A percentile compares a stretch with the other conserved stretches of the same genome.
Evolutionary conservation across 805 yeast genomes (phyloP).

Genomic region (Candida rishiriensis): DNA sequence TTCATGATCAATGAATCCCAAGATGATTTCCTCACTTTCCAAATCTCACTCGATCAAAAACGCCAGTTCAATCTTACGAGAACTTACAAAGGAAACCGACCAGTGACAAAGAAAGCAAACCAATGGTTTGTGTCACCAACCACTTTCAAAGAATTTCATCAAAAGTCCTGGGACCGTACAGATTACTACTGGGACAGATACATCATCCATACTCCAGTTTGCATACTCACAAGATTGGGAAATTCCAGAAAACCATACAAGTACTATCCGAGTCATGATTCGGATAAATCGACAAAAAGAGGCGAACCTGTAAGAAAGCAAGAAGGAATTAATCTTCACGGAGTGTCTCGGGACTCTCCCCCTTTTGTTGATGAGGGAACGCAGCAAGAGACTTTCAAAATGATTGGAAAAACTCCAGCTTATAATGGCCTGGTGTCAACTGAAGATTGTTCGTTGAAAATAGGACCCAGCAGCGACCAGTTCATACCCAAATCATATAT

Average conservation of each 20-base stretch:
- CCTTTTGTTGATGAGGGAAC: neutral
- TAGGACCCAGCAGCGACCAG: neutral
- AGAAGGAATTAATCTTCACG: too few relatives aligned
- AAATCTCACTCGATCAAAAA: conserved; percentile 18
- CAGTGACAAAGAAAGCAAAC: conserved; percentile 14
- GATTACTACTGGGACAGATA: conserved; percentile 38
- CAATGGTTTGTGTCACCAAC: conserved; percentile 24
- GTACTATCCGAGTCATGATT: neutral
- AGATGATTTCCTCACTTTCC: conserved; percentile 18
- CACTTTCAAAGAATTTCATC: conserved; percentile 10
- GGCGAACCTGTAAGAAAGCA: neutral
- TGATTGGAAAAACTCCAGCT: neutral
- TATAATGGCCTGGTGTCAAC: neutral
- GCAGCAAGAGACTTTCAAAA: neutral
- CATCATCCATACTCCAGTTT: conserved; percentile 33
- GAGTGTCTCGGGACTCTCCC: too few relatives aligned
- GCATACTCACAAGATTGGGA: conserved; percentile 19
- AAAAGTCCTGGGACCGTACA: conserved; percentile 29
- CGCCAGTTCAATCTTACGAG: conserved; percentile 13
- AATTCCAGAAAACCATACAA: neutral
- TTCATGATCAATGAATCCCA: conserved; percentile 21
- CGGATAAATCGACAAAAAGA: neutral
- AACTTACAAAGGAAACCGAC: conserved; percentile 15
- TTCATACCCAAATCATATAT: conserved; percentile 20
- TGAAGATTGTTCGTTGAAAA: neutral